A percentile compares a stretch with the other conserved stretches of the same genome.
phyloP scores from a whole-genome alignment of 768 basidiomycete genomes.

The Tulasnella sp. region DNA sequence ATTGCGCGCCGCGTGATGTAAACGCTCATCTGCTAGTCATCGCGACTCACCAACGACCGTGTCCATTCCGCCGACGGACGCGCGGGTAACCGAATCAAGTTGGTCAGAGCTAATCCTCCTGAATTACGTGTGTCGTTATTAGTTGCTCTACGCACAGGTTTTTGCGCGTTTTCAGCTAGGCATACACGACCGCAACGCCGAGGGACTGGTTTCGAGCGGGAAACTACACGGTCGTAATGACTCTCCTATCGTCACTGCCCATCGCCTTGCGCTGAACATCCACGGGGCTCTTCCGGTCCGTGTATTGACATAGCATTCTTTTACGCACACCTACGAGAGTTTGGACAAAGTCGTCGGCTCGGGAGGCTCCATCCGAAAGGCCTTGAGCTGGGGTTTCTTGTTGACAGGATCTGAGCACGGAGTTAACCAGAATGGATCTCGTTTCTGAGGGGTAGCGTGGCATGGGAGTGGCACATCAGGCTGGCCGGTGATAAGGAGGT shows the following conservation, averaged over 20 bases:
- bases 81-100: background rate
- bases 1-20: background rate
- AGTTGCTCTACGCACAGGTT: background rate
- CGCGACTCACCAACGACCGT: background rate
- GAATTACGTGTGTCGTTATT: background rate
- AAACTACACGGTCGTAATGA: background rate
- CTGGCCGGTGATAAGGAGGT: background rate
- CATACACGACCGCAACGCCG: background rate
- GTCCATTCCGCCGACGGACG: background rate
- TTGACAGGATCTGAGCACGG: background rate
- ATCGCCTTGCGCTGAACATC: background rate
- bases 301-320: too few species aligned
- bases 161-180: background rate
- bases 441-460: background rate
- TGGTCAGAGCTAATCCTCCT: background rate
- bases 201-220: background rate
- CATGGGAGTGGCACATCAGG: background rate
- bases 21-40: background rate
- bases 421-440: background rate
- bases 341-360: background rate
- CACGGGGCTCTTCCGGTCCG: background rate
- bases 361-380: background rate
- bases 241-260: background rate
- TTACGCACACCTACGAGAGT: background rate
- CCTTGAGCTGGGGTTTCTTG: background rate